These are phyloP conservation scores for Nitzschia inconspicua DNA, from an alignment of 108 stramenopile species.

Conservation along the genomic window DNA sequence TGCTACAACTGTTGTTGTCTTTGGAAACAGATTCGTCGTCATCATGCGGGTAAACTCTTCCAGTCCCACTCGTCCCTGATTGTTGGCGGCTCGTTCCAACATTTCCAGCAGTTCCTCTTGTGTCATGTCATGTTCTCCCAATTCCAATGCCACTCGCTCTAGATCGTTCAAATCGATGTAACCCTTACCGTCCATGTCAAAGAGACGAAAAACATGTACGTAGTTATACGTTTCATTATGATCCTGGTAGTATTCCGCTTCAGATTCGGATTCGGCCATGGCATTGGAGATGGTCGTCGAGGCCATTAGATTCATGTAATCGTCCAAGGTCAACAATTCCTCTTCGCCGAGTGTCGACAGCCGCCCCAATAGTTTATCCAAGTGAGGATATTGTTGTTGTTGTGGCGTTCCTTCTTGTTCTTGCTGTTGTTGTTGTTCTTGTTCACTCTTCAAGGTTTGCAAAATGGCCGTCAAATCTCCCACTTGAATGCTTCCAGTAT, in stretches of 20 bases:
- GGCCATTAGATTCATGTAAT: constrained; percentile 94
- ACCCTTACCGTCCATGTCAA: constrained; percentile 95
- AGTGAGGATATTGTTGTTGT: constrained; percentile 5
- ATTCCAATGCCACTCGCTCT: constrained; percentile 91
- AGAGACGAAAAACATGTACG: constrained; percentile 95
- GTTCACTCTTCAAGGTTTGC: constrained; percentile 4
- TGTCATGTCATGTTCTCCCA: constrained; percentile 95
- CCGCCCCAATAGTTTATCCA: constrained; percentile 3
- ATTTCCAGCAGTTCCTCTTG: constrained; percentile 98
- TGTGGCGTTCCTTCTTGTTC: neutral
- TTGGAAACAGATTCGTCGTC: constrained; percentile 67
- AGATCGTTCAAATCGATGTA: constrained; percentile 93
- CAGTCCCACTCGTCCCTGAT: constrained; percentile 81
- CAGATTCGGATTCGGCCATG: constrained; percentile 51
- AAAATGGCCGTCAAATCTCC: constrained; percentile 13
- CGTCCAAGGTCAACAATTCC: constrained; percentile 49
- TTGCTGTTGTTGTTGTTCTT: neutral
- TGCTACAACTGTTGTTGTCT: neutral
- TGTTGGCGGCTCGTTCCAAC: constrained; percentile 91
- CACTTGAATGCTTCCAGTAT: constrained; percentile 12
- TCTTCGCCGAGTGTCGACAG: constrained; percentile 16
- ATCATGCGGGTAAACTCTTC: constrained; percentile 93
- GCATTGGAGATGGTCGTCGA: constrained; percentile 36
- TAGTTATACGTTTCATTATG: constrained; percentile 45
- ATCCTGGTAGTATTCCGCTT: constrained; percentile 10